A percentile compares a stretch with the other conserved stretches of the same genome.
phyloP scores from a whole-genome alignment of 148 eudicot species.

The Salicornia ramosissima region DNA sequence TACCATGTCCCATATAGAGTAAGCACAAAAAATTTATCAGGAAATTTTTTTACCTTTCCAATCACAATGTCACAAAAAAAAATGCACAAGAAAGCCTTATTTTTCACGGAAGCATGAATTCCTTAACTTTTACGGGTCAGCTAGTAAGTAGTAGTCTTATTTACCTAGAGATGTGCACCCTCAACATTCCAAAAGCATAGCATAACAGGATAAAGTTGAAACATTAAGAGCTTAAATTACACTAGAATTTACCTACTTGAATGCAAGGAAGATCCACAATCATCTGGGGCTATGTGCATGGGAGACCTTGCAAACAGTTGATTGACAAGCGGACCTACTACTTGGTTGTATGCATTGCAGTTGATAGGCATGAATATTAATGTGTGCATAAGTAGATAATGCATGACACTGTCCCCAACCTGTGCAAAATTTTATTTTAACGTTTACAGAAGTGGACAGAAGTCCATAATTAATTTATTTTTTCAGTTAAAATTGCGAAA shows the following conservation, averaged over 20 bases:
- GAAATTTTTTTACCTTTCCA: not conserved
- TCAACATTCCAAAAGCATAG: slow-evolving; percentile 9
- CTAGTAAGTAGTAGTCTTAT: not conserved
- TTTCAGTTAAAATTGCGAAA: not conserved
- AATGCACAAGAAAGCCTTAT: not conserved
- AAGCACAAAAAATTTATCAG: not conserved
- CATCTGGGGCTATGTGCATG: slow-evolving; percentile 20
- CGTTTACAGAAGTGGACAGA: not conserved
- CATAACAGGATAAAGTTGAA: not conserved
- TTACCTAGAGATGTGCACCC: not conserved
- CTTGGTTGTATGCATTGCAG: slow-evolving; percentile 54
- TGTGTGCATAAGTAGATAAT: slow-evolving; percentile 53
- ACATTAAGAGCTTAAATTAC: not conserved
- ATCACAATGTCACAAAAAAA: not conserved
- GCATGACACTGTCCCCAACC: slow-evolving; percentile 81
- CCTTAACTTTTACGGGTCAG: not conserved
- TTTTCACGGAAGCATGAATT: not conserved
- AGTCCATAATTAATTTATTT: not conserved
- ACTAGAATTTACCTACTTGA: slow-evolving; percentile 34
- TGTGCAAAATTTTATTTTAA: slow-evolving; percentile 26
- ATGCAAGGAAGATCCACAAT: slow-evolving; percentile 17
- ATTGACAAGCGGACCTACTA: slow-evolving; percentile 57
- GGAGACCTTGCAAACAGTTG: slow-evolving; percentile 26
- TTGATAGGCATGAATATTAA: slow-evolving; percentile 63
- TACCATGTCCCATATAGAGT: not conserved